These are phyloP conservation scores for Yamadazyma buinensis DNA, from an alignment of 1,139 yeast species.

Conservation along the genomic window DNA sequence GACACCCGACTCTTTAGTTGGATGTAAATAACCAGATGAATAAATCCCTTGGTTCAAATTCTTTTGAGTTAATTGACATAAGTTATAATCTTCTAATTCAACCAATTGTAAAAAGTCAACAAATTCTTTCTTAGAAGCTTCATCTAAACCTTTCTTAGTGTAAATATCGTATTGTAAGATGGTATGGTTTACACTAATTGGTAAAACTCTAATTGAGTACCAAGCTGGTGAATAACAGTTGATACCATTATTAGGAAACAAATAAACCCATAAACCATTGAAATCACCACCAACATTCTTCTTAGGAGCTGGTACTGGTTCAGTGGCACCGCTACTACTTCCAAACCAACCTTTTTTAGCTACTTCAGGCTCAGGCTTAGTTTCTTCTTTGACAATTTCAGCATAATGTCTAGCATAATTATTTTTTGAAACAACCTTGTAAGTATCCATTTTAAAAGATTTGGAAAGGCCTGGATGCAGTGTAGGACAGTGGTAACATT, in stretches of 20 bases:
- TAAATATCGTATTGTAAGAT: slow-evolving; percentile 57
- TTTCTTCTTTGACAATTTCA: slow-evolving; percentile 18
- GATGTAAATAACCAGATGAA: slow-evolving; percentile 55
- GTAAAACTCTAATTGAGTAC: slow-evolving; percentile 60
- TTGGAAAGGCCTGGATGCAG: slow-evolving; percentile 58
- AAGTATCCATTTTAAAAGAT: slow-evolving; percentile 63
- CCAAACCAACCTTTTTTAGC: slow-evolving; percentile 46
- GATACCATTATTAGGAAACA: slow-evolving; percentile 56
- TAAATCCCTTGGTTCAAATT: slow-evolving; percentile 59
- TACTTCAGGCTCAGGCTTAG: slow-evolving; percentile 5
- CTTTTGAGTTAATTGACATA: slow-evolving; percentile 56
- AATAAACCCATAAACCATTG: slow-evolving; percentile 60
- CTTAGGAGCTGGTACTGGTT: slow-evolving; percentile 13
- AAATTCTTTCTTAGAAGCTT: slow-evolving; percentile 52
- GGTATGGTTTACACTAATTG: slow-evolving; percentile 49
- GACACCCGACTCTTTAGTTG: slow-evolving; percentile 56
- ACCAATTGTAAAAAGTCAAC: slow-evolving; percentile 60
- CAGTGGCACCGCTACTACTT: slow-evolving; percentile 22
- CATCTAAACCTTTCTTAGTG: slow-evolving; percentile 55
- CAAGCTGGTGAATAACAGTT: slow-evolving; percentile 66
- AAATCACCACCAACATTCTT: slow-evolving; percentile 52
- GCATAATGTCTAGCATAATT: slow-evolving; percentile 58
- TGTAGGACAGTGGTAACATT: slow-evolving; percentile 64
- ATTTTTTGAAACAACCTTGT: slow-evolving; percentile 55
- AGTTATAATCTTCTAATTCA: slow-evolving; percentile 56